A percentile compares a stretch with the other conserved stretches of the same genome.
Evolutionary conservation across 2,329 filamentous ascomycete genomes (phyloP).

Genomic region (Rhexocercosporidium sp.): DNA sequence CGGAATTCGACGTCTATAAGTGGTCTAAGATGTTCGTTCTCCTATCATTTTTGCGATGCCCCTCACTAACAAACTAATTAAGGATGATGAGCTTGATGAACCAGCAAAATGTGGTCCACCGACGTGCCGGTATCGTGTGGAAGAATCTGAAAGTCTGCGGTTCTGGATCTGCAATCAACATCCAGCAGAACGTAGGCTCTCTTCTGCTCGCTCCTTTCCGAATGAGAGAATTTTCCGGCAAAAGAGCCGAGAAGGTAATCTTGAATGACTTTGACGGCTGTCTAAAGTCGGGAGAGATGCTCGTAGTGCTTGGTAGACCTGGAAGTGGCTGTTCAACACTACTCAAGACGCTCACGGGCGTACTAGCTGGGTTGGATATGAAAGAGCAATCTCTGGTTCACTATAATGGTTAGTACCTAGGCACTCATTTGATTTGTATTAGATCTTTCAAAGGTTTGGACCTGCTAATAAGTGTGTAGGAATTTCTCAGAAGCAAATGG

Average conservation of each 20-base stretch:
- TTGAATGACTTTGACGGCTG: slow-evolving; percentile 68
- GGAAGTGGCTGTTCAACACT: slow-evolving; percentile 69
- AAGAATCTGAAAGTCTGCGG: slow-evolving; percentile 70
- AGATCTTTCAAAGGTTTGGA: slow-evolving; percentile 42
- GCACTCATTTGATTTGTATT: background rate
- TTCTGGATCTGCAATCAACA: slow-evolving; percentile 67
- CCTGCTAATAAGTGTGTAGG: slow-evolving; percentile 54
- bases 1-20: slow-evolving; percentile 38
- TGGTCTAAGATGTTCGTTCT: slow-evolving; percentile 32
- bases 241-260: slow-evolving; percentile 61
- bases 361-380: slow-evolving; percentile 62
- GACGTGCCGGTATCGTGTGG: slow-evolving; percentile 65
- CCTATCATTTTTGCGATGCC: background rate
- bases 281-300: slow-evolving; percentile 67
- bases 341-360: slow-evolving; percentile 63
- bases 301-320: slow-evolving; percentile 71
- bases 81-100: slow-evolving; percentile 50
- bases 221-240: slow-evolving; percentile 59
- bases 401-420: slow-evolving; percentile 62
- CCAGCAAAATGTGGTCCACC: slow-evolving; percentile 58
- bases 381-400: slow-evolving; percentile 58
- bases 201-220: slow-evolving; percentile 62
- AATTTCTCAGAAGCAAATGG: slow-evolving; percentile 54
- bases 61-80: background rate
- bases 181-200: slow-evolving; percentile 70